Conservation (phyloP, 169 alveolate species). For the Plasmodium malariae region DNA sequence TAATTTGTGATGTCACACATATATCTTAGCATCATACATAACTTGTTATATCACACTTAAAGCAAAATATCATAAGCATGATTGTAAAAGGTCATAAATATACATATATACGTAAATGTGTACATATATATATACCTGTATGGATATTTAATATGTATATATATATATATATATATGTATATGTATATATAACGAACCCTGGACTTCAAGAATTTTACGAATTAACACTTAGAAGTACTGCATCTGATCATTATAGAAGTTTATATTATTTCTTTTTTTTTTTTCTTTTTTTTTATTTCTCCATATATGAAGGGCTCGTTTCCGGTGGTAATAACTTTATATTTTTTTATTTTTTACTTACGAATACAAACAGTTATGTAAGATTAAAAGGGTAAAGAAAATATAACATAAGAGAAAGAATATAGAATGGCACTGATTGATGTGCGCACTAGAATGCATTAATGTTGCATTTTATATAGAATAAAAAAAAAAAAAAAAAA, state of each 20-base stretch:
- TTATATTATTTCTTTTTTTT: neutral
- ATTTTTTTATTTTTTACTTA: neutral
- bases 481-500: constrained; percentile 10
- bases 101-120: neutral
- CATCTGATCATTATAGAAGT: constrained; percentile 14
- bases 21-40: too few species aligned
- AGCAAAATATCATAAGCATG: too few species aligned
- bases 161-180: too few species aligned
- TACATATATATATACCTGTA: too few species aligned
- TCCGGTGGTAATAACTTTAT: neutral
- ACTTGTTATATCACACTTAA: too few species aligned
- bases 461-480: constrained; percentile 15
- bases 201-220: too few species aligned
- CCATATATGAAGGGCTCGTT: constrained; percentile 9
- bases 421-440: constrained; percentile 3
- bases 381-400: neutral
- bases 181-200: too few species aligned
- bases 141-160: too few species aligned
- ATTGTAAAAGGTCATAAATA: neutral
- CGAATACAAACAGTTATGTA: neutral
- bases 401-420: neutral
- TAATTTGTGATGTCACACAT: too few species aligned
- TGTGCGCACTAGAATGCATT: constrained; percentile 62
- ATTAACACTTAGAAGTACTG: neutral
- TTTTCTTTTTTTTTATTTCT: neutral